Evolutionary conservation across 1,284 basidiomycete genomes (phyloP), one percentile per base, ranked within the genome.

Genomic region (Mycena citricolor): DNA sequence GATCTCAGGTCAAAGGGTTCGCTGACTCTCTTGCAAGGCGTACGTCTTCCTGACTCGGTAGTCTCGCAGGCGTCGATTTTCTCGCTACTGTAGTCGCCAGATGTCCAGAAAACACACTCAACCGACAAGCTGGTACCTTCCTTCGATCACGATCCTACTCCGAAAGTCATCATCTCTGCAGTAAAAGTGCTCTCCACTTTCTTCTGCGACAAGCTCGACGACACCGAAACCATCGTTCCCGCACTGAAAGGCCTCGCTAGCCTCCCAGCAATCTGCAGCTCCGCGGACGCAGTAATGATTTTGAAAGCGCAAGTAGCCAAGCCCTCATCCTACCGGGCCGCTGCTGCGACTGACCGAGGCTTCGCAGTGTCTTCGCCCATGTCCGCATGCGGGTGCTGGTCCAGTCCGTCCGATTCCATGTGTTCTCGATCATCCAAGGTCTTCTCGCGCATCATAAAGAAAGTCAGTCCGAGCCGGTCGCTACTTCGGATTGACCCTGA

Each of bases 131-230:
- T 35, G 84, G 92, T 92, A 63, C 52, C 82, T 54, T 29, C 26
- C 17, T 26, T 51, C 52, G 37, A 37, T 10, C 40, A n/a, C n/a
- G 37, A 43, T 44, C 42, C 14, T 8, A 50, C 32, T 36, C 13
- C 17, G 34, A 39, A 13, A 19, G 14, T 41, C 17, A 5, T 37
- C 13, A 7, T 14, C 19, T 31, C 6, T 5, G 2, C 21, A 94
- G 93, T 86, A 42, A 81, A 83, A 49, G 91, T 94, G 4, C 73
- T 99, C 40, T 78, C 83, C 0, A 68, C 74, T 4, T 99, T 98
- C 71, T 95, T 87, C 61, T 77, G 81, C 52, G 83, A 82, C 42
- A 97, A 97, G 66, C 68, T 97, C 31, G 86, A 92, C 49, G 90
- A 97, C 60, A 77, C 81, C 13, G 87, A 91, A 56, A 84, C 89